These are phyloP conservation scores for Trichoderma erinaceum DNA, from an alignment of 495 filamentous ascomycete species.

Conservation along the genomic window DNA sequence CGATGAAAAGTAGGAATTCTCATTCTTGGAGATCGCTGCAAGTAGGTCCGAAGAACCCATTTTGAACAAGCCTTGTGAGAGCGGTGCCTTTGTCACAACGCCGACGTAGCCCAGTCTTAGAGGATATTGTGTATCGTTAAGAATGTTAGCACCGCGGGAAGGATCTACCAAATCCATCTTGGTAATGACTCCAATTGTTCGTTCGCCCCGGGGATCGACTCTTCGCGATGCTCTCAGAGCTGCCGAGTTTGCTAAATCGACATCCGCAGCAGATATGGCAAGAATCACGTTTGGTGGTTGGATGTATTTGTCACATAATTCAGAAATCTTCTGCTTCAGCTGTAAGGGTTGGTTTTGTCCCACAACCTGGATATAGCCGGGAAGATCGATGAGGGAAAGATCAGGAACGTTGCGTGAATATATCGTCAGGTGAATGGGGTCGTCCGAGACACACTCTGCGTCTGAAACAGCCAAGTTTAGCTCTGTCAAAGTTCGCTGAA, in stretches of 20 bases:
- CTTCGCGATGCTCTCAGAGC: constrained; percentile 83
- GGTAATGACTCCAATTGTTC: constrained; percentile 95
- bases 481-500: constrained; percentile 90
- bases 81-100: constrained; percentile 75
- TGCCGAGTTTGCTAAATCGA: constrained; percentile 94
- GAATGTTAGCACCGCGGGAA: constrained; percentile 64
- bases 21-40: constrained; percentile 76
- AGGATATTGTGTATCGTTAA: constrained; percentile 88
- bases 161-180: constrained; percentile 98
- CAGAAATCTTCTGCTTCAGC: constrained; percentile 90
- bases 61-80: constrained; percentile 70
- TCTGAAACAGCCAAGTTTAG: constrained; percentile 90
- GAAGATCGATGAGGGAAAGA: constrained; percentile 91
- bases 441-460: constrained; percentile 85
- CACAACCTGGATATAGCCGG: constrained; percentile 94
- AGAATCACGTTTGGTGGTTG: constrained; percentile 93
- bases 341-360: constrained; percentile 85
- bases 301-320: constrained; percentile 98
- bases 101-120: constrained; percentile 95
- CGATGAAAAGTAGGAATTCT: constrained; percentile 78
- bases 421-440: constrained; percentile 92
- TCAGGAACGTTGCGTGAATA: constrained; percentile 95
- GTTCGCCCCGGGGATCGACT: constrained; percentile 89
- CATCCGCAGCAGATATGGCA: constrained; percentile 95
- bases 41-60: constrained; percentile 77